A percentile compares a stretch with the other conserved stretches of the same genome.
These are phyloP conservation scores for Pichia sp. DNA, from an alignment of 1,139 yeast species.

Conservation along the genomic window DNA sequence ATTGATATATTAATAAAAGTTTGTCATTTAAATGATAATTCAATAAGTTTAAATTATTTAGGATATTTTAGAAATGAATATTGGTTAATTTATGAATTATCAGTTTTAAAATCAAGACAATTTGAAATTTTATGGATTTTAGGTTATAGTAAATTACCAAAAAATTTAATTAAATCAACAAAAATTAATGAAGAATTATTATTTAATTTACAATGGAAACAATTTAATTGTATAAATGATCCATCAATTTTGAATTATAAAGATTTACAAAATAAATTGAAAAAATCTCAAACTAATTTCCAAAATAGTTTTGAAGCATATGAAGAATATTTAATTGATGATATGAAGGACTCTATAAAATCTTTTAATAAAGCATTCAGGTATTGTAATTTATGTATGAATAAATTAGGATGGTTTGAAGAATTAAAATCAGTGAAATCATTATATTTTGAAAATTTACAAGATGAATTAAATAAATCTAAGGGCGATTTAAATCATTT, in stretches of 20 bases:
- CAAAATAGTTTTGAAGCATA: constrained; percentile 6
- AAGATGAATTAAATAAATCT: constrained; percentile 17
- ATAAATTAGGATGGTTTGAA: constrained; percentile 10
- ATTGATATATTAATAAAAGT: constrained; percentile 36
- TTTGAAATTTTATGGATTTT: constrained; percentile 11
- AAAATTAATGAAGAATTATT: constrained; percentile 38
- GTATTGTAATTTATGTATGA: constrained; percentile 1
- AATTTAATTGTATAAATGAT: constrained; percentile 77
- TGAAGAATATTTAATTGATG: neutral
- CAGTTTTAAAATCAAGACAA: constrained; percentile 8
- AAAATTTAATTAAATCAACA: constrained; percentile 14
- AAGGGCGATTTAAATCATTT: constrained; percentile 17
- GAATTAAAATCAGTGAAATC: constrained; percentile 11
- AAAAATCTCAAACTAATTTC: constrained; percentile 14
- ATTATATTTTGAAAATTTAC: constrained; percentile 15
- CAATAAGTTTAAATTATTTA: constrained; percentile 1
- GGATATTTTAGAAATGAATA: constrained; percentile 6
- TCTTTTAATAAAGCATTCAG: constrained; percentile 6
- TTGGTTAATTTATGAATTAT: constrained; percentile 5
- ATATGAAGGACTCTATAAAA: constrained; percentile 1
- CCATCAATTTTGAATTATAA: constrained; percentile 57
- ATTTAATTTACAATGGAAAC: constrained; percentile 70
- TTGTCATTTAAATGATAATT: neutral
- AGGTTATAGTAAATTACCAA: constrained; percentile 25
- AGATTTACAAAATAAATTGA: constrained; percentile 18